Evolutionary conservation across 1,284 basidiomycete genomes (phyloP).

Genomic region (Ustilago crameri): DNA sequence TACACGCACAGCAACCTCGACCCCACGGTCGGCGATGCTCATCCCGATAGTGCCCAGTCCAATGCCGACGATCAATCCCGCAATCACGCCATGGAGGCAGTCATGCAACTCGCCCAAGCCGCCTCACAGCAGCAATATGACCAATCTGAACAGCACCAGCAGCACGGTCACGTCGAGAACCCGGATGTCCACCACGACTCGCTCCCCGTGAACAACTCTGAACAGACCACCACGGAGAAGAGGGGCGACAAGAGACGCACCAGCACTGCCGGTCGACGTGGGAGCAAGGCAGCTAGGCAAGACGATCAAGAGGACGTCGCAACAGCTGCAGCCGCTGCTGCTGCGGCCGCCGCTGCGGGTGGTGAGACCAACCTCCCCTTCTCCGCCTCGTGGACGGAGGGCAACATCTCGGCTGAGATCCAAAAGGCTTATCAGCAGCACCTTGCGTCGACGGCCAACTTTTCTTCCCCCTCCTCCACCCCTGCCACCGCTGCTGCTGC

Average conservation of each 20-base stretch:
- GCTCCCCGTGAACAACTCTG: constrained; percentile 24
- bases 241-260: constrained; percentile 27
- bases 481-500: background rate
- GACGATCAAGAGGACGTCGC: constrained; percentile 18
- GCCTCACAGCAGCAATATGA: constrained; percentile 50
- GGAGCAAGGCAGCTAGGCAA: constrained; percentile 18
- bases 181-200: constrained; percentile 22
- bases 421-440: constrained; percentile 48
- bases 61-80: constrained; percentile 9
- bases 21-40: constrained; percentile 10
- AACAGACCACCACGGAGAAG: constrained; percentile 9
- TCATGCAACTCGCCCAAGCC: constrained; percentile 49
- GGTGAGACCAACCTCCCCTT: constrained; percentile 11
- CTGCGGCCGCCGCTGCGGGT: constrained; percentile 16
- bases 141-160: constrained; percentile 25
- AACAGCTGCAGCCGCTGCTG: constrained; percentile 23
- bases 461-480: constrained; percentile 4
- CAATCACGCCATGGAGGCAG: constrained; percentile 37
- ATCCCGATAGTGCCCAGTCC: constrained; percentile 2
- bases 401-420: constrained; percentile 29
- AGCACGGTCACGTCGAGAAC: constrained; percentile 28
- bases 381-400: constrained; percentile 29
- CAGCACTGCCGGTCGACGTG: background rate
- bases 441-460: constrained; percentile 21
- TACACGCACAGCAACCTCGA: constrained; percentile 45